Evolutionary conservation across 2,329 filamentous ascomycete genomes (phyloP).

Genomic region (Alternaria arbusti): DNA sequence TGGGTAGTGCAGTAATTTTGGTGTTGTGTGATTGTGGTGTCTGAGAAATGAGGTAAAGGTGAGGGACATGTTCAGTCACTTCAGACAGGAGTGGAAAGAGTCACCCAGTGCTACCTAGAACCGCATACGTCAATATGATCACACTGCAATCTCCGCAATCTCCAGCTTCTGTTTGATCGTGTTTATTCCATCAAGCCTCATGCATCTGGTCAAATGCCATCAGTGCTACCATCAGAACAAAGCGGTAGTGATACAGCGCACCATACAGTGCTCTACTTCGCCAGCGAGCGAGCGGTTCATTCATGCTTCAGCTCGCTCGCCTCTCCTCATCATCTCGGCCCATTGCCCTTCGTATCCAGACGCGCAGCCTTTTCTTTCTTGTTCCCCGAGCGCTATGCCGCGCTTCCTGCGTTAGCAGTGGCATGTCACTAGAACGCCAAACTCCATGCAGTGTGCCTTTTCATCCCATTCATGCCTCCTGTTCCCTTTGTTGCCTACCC

Average conservation of each 20-base stretch:
- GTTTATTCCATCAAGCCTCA: not conserved
- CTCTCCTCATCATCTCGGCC: not conserved
- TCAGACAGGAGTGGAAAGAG: too few species aligned
- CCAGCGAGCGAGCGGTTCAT: not conserved
- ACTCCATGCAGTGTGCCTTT: conserved; percentile 23
- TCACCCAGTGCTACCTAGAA: too few species aligned
- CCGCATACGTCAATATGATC: too few species aligned
- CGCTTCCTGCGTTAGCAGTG: not conserved
- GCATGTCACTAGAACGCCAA: conserved; percentile 28
- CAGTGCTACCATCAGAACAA: not conserved
- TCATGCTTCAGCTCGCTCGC: not conserved
- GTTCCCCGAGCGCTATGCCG: not conserved
- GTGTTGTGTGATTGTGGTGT: too few species aligned
- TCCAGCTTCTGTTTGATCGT: not conserved
- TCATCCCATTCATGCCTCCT: conserved; percentile 39
- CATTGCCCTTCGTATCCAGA: not conserved
- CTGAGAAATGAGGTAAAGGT: too few species aligned
- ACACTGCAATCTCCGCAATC: too few species aligned
- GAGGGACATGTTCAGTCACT: too few species aligned
- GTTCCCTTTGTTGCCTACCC: conserved; percentile 42
- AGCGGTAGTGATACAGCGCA: not conserved
- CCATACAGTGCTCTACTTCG: not conserved
- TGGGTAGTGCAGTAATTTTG: too few species aligned
- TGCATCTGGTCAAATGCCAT: not conserved
- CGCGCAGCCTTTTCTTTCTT: not conserved